Evolutionary conservation across 163 green algal species (phyloP), one percentile per base, ranked within the genome.

Genomic region (Scenedesmus sp.): DNA sequence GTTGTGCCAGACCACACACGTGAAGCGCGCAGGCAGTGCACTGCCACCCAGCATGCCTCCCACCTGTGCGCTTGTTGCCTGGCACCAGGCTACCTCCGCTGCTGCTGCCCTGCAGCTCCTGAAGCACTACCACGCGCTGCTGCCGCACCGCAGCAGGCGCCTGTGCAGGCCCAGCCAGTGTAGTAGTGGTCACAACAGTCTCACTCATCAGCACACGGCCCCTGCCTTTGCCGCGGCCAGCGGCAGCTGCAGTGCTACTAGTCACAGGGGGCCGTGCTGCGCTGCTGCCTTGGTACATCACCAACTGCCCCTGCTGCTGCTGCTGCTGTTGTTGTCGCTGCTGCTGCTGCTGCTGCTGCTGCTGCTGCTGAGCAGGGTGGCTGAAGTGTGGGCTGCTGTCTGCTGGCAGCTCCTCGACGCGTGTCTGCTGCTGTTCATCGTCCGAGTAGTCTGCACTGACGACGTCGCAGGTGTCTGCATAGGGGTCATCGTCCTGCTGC

Each of bases 41-140:
- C 81, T n/a, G 18, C 54, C 57, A 76, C 55, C 2, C 34, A 90
- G 66, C 86, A 84, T n/a, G 18, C 54, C 57, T 57, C 55, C 2
- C 34, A 90, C 86, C 86, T 90, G 52, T 84, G 46, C 66, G 66
- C 56, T 83, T 66, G 66, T 76, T 26, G 66, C 66, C 54, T 6
- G 64, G 86, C 52, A 90, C 26, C 66, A 90, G 34, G 8, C 20
- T 46, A 3, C 66, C 66, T 8, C 86, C 86, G 6, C 86, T 90
- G 9, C 67, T 55, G 86, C 86, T 90, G 23, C 54, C 54, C 86
- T 73, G 20, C 57, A 52, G 57, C 86, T 90, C 46, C 57, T 91
- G 54, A 23, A 91, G 2, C 1, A 91, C 56, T 55, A 91, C 23
- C 10, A 91, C n/a, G 8, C 73, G 55, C 55, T 60, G 46, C 55